Percentiles rank a stretch among this genome's conserved stretches.
phyloP scores from a whole-genome alignment of 345 rosid species.

The Eucalyptus cloeziana region DNA sequence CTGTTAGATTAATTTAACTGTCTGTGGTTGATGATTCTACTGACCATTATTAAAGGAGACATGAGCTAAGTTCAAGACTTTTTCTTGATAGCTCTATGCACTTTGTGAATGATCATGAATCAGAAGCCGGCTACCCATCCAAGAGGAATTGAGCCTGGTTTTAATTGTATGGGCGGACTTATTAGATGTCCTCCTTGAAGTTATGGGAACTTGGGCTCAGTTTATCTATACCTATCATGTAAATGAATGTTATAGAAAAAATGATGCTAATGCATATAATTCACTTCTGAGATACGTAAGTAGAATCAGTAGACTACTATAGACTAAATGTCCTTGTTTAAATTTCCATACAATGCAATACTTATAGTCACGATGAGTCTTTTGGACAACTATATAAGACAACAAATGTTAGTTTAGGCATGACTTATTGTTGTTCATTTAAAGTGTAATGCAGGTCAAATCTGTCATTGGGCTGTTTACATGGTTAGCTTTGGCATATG shows the following conservation, averaged over 20 bases:
- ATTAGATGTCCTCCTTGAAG: not conserved
- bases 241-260: not conserved
- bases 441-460: not conserved
- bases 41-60: not conserved
- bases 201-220: not conserved
- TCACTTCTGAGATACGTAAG: not conserved
- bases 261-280: not conserved
- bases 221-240: not conserved
- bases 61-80: not conserved
- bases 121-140: not conserved
- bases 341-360: not conserved
- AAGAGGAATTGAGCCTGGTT: not conserved
- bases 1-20: not conserved
- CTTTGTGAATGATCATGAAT: not conserved
- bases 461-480: not conserved
- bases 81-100: not conserved
- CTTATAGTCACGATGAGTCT: not conserved
- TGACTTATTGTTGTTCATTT: not conserved
- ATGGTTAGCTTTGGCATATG: not conserved
- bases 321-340: not conserved
- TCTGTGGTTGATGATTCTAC: not conserved
- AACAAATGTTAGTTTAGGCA: not conserved
- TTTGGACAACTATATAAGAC: not conserved
- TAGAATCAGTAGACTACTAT: not conserved
- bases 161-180: not conserved